Evolutionary conservation across 2,329 filamentous ascomycete species (phyloP).

Genomic region (Colletotrichum endophyticum): DNA sequence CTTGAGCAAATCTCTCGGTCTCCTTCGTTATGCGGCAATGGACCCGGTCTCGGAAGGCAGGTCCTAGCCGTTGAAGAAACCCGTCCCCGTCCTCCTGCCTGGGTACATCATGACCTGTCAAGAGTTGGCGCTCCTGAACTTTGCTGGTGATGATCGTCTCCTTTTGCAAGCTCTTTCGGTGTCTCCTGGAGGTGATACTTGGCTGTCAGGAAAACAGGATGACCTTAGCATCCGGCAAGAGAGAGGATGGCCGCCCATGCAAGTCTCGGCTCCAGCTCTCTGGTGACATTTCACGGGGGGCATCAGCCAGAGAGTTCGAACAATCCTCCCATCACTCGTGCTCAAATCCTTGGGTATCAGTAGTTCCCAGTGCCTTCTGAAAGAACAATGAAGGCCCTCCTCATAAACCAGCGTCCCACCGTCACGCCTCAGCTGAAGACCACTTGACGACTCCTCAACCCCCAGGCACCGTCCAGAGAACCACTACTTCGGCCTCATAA

Average conservation of each 20-base stretch:
- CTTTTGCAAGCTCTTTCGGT: background rate
- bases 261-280: background rate
- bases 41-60: background rate
- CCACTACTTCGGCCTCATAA: accelerated
- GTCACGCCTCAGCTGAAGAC: background rate
- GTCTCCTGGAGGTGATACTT: background rate
- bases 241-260: accelerated
- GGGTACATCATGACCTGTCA: background rate
- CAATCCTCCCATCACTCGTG: background rate
- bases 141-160: background rate
- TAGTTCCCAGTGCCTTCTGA: background rate
- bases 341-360: background rate
- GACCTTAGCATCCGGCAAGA: background rate
- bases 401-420: background rate
- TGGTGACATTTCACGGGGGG: background rate
- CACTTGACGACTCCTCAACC: background rate
- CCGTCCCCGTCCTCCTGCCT: background rate
- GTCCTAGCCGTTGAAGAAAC: background rate
- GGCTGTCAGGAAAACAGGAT: background rate
- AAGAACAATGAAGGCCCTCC: background rate
- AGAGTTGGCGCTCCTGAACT: background rate
- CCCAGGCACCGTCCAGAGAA: background rate
- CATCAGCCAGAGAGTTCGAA: background rate
- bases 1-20: accelerated
- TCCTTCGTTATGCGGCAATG: background rate